A percentile compares a stretch with the other conserved stretches of the same genome.
phyloP scores from a whole-genome alignment of 495 filamentous ascomycete species.

The Coniosporium apollinis region DNA sequence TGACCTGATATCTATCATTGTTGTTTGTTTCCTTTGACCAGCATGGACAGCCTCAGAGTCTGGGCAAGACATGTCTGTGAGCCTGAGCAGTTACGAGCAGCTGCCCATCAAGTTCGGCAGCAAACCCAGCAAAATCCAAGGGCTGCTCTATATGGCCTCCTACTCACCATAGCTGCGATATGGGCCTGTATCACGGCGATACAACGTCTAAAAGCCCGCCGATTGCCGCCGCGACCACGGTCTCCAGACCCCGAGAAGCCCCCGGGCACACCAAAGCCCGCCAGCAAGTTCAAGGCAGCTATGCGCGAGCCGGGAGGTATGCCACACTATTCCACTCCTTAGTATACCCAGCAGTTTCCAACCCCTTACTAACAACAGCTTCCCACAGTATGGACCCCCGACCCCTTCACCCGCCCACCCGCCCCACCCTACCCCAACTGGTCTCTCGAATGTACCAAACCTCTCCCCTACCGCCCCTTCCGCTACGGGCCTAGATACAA shows the following conservation, averaged over 20 bases:
- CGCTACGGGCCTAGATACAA: constrained; percentile 64
- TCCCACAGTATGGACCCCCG: constrained; percentile 47
- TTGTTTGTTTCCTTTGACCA: too few relatives aligned
- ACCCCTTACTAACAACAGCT: neutral
- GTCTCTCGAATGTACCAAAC: constrained; percentile 54
- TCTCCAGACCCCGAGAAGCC: constrained; percentile 22
- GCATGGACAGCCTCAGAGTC: too few relatives aligned
- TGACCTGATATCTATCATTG: too few relatives aligned
- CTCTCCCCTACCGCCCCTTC: constrained; percentile 73
- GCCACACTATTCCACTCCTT: neutral
- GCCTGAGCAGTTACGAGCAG: too few relatives aligned
- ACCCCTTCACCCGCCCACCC: constrained; percentile 48
- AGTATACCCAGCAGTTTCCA: constrained; percentile 1
- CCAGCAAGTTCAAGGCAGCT: constrained; percentile 10
- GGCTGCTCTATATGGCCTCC: too few relatives aligned
- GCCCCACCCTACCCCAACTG: constrained; percentile 54
- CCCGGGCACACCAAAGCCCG: constrained; percentile 4
- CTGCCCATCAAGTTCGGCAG: too few relatives aligned
- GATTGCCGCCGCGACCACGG: constrained; percentile 4
- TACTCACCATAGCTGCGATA: too few relatives aligned
- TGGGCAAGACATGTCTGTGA: too few relatives aligned
- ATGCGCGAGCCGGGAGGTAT: constrained; percentile 20
- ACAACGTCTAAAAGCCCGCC: too few relatives aligned
- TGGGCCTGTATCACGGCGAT: too few relatives aligned
- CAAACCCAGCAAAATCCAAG: too few relatives aligned